Base-by-base conservation (phyloP, 352 stramenopile species). In the Globisporangium echinulatum region DNA sequence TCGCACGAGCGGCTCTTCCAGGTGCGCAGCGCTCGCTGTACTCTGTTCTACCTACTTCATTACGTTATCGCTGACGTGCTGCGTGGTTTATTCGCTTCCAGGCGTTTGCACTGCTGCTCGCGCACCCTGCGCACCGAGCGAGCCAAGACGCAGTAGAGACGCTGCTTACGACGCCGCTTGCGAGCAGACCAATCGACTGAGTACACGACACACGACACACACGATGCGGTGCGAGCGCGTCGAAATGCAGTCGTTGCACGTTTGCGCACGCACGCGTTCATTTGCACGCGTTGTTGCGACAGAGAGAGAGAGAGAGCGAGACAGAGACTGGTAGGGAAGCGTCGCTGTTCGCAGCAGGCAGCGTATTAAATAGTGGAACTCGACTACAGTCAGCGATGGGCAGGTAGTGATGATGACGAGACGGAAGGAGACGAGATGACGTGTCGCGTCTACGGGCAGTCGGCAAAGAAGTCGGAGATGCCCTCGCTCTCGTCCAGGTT, bases 381-480 rank as follows among this genome's bases (percentile, higher is more conserved):
- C 37, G 51, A 19, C n/a, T 14, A 40, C 14, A 19, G 52, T 9
- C 33, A 11, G 15, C 37, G 52, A 33, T 5, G 36, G 14, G 51
- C 15, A 15, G 6, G 15, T 56, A 37, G 4, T 7, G 14, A 7
- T 51, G 15, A 4, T 40, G 49, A 56, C 56, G 62, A 38, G 25
- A 33, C 25, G 25, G 25, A 1, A 33, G 25, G 25, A 33, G 25
- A 33, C 25, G 25, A 33, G 57, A 49, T 49, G 39, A 38, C 46
- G 49, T 33, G 25, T 33, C 25, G 25, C 25, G 25, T 33, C 70
- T 83, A 92, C 14, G 82, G 71, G 58, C 83, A 88, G 51, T 91
- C 80, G 19, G 83, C 67, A 63, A 95, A 95, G 59, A 95, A 95
- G 60, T 95, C 85, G 46, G 84, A 93, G 46, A 93, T 92, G 49